These are phyloP conservation scores for Pythium rhizo-oryzae DNA, from an alignment of 352 stramenopile genomes.

Conservation along the genomic window DNA sequence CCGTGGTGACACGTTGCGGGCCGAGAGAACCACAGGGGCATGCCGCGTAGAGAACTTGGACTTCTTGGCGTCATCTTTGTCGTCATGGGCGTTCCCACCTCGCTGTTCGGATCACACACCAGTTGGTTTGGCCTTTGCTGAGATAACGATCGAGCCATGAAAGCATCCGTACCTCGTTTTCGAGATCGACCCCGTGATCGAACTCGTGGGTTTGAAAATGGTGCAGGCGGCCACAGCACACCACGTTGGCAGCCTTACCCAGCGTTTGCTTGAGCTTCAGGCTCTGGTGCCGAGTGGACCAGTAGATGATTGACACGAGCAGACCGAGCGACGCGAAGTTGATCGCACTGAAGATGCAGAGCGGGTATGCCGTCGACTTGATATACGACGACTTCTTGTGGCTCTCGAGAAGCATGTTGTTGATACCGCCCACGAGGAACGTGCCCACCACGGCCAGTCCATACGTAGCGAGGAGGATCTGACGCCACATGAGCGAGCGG, in stretches of 20 bases:
- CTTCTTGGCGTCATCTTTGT: not conserved
- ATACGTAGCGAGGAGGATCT: constrained; percentile 33
- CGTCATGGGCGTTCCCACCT: not conserved
- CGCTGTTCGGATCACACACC: not conserved
- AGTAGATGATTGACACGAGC: constrained; percentile 39
- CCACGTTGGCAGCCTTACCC: constrained; percentile 1
- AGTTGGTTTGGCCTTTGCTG: not conserved
- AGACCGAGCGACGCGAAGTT: constrained; percentile 40
- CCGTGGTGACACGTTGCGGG: constrained; percentile 25
- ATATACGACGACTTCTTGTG: constrained; percentile 33
- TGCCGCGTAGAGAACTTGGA: constrained; percentile 14
- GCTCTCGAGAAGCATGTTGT: constrained; percentile 30
- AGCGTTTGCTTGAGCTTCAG: constrained; percentile 4
- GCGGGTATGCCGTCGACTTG: constrained; percentile 34
- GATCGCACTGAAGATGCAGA: constrained; percentile 38
- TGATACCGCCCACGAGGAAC: constrained; percentile 34
- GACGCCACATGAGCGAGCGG: constrained; percentile 31
- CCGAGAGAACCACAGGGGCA: constrained; percentile 11
- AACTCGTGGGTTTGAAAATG: not conserved
- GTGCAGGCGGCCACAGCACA: constrained; percentile 16
- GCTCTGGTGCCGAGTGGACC: constrained; percentile 27
- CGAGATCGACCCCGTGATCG: not conserved
- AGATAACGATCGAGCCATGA: too few species aligned
- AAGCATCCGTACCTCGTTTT: constrained; percentile 6
- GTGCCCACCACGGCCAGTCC: constrained; percentile 29